Percentiles rank a stretch among this genome's conserved stretches.
These are phyloP conservation scores for Grosmannia penicillata DNA, from an alignment of 2,329 filamentous ascomycete genomes.

Conservation along the genomic window DNA sequence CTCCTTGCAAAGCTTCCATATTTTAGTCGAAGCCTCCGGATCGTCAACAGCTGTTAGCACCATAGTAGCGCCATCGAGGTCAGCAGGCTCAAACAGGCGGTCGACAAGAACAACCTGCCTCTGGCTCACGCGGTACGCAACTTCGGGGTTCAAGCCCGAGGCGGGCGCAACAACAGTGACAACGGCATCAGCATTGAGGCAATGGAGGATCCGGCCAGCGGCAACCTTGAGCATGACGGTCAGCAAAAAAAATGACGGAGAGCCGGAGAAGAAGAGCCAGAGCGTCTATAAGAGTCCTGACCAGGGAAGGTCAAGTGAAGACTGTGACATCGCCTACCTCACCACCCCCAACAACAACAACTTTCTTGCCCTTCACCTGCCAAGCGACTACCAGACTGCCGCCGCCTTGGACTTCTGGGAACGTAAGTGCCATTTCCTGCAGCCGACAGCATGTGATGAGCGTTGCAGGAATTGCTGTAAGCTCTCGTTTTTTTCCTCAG, in stretches of 20 bases:
- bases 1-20: conserved; percentile 90
- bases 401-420: conserved; percentile 72
- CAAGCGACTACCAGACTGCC: conserved; percentile 91
- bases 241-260: not conserved
- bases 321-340: too few species aligned
- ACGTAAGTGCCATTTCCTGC: conserved; percentile 26
- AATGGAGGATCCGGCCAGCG: conserved; percentile 82
- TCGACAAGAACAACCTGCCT: conserved; percentile 68
- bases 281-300: too few species aligned
- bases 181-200: conserved; percentile 85
- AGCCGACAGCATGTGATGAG: not conserved
- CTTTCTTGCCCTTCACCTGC: conserved; percentile 79
- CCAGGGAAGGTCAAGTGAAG: too few species aligned
- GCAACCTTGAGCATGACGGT: conserved; percentile 52
- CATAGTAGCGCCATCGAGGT: conserved; percentile 73
- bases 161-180: conserved; percentile 75
- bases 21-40: conserved; percentile 71
- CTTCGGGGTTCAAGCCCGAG: conserved; percentile 74
- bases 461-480: too few species aligned
- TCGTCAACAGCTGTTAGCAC: conserved; percentile 90
- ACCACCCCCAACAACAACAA: conserved; percentile 88
- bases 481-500: not conserved
- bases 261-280: not conserved
- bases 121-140: conserved; percentile 62
- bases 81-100: conserved; percentile 71